Base-by-base conservation (phyloP, 139 green algal species). In the Pseudopediastrum boryanum region DNA sequence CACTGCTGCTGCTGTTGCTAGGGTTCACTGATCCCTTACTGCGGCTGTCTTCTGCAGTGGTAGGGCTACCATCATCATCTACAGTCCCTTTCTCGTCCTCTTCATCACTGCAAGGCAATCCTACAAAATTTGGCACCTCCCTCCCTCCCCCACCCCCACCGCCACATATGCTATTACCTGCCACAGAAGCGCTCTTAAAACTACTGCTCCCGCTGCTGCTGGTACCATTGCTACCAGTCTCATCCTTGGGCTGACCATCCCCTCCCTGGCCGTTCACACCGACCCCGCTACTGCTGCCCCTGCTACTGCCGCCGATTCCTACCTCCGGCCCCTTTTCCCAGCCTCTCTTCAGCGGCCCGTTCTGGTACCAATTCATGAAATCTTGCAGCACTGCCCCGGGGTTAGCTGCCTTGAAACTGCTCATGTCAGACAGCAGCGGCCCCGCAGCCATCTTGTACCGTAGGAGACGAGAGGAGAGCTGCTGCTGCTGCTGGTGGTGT, bases 351-450 rank as follows among this genome's bases (percentile, higher is more conserved):
- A n/a, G n/a, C n/a, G n/a, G n/a, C n/a, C n/a, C n/a, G n/a, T n/a
- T n/a, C n/a, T n/a, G n/a, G 81, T 94, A 86, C 93, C 93, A 97
- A n/a, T 86, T 69, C 48, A 98, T 65, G 78, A 98, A 98, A 65
- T 98, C 94, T 7, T 75, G 85, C 25, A 98, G 84, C 25, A 83
- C 71, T 51, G 82, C 85, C 5, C 89, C 87, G 9, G 92, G 92
- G 80, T 98, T 98, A 56, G 93, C 94, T 4, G 95, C 95, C 84
- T 98, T 98, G 89, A 98, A 98, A 0, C 94, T 92, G 1, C 90
- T 80, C 92, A 98, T 98, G 84, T 97, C 93, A 4, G 83, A 85
- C 1, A 77, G 29, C 50, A 97, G 85, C 66, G 90, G 73, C 38
- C 83, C 79, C 0, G 83, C 85, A 68, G 88, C 69, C 79, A 94